Evolutionary conservation across 2,329 filamentous ascomycete genomes (phyloP).

Genomic region (Aspergillus fijiensis): DNA sequence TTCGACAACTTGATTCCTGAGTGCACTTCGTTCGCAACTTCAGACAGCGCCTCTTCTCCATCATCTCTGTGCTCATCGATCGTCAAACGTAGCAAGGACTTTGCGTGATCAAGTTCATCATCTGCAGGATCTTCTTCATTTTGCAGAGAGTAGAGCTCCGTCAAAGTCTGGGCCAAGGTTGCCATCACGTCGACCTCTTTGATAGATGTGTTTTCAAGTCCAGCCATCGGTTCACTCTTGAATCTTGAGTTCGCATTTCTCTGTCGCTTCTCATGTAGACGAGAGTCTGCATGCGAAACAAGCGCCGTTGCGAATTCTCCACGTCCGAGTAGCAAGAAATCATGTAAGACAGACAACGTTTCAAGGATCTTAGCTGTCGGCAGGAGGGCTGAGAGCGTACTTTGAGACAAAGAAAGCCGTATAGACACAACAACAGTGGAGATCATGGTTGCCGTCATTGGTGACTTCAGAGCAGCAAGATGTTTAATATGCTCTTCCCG

Average conservation of each 20-base stretch:
- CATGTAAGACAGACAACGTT: constrained; percentile 72
- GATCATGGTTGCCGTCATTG: constrained; percentile 70
- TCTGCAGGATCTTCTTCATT: constrained; percentile 72
- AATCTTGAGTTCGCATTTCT: constrained; percentile 50
- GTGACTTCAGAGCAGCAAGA: constrained; percentile 68
- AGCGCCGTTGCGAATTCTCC: constrained; percentile 90
- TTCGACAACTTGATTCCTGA: constrained; percentile 41
- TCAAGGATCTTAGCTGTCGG: constrained; percentile 75
- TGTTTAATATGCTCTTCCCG: constrained; percentile 50
- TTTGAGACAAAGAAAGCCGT: constrained; percentile 76
- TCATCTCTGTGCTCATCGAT: constrained; percentile 39
- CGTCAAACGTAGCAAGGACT: constrained; percentile 69
- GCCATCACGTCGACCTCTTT: constrained; percentile 85
- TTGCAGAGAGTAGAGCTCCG: constrained; percentile 72
- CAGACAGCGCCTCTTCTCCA: constrained; percentile 26
- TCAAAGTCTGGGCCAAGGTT: constrained; percentile 75
- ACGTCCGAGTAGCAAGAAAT: constrained; percentile 82
- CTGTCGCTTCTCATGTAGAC: constrained; percentile 71
- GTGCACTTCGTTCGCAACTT: constrained; percentile 19
- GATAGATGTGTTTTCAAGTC: constrained; percentile 64
- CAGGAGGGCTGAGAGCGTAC: constrained; percentile 76
- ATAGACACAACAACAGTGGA: constrained; percentile 73
- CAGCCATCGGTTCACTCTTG: constrained; percentile 54
- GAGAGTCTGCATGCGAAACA: constrained; percentile 80
- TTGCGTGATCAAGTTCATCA: constrained; percentile 78